Conservation (phyloP, 1,284 basidiomycete species). For the Crepidotus sp. region DNA sequence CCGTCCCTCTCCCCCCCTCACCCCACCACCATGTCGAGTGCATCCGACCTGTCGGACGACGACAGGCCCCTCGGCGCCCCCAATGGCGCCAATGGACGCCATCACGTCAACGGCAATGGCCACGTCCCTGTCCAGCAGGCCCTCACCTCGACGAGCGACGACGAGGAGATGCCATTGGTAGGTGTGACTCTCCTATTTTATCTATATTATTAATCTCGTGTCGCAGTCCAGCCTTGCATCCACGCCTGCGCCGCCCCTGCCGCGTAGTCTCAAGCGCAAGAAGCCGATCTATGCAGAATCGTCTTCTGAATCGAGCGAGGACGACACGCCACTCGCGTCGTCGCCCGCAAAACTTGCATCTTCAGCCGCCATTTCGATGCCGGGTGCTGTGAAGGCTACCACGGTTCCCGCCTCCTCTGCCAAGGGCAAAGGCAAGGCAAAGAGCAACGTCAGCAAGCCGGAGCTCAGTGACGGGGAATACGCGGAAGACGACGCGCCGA, state of each 20-base stretch:
- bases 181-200: slow-evolving; percentile 22
- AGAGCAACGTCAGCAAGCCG: slow-evolving; percentile 25
- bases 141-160: slow-evolving; percentile 49
- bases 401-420: slow-evolving; percentile 24
- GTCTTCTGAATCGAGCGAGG: slow-evolving; percentile 47
- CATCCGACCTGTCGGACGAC: slow-evolving; percentile 33
- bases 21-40: slow-evolving; percentile 11
- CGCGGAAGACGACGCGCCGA: slow-evolving; percentile 25
- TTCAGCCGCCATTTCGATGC: slow-evolving; percentile 34
- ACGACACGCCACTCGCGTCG: slow-evolving; percentile 62
- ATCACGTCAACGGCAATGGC: slow-evolving; percentile 26
- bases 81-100: slow-evolving; percentile 30
- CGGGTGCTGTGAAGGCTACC: slow-evolving; percentile 33
- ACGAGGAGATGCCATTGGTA: slow-evolving; percentile 65
- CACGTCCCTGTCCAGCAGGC: slow-evolving; percentile 25
- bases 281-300: slow-evolving; percentile 38
- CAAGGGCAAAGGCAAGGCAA: slow-evolving; percentile 35
- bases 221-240: slow-evolving; percentile 44
- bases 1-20: background rate
- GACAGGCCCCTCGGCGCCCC: slow-evolving; percentile 52
- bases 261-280: slow-evolving; percentile 48
- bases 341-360: slow-evolving; percentile 49
- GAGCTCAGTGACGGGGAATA: slow-evolving; percentile 28
- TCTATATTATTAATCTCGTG: slow-evolving; percentile 23
- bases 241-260: slow-evolving; percentile 35